These are phyloP conservation scores for Fusarium hainanense DNA, from an alignment of 2,329 filamentous ascomycete species.

Conservation along the genomic window DNA sequence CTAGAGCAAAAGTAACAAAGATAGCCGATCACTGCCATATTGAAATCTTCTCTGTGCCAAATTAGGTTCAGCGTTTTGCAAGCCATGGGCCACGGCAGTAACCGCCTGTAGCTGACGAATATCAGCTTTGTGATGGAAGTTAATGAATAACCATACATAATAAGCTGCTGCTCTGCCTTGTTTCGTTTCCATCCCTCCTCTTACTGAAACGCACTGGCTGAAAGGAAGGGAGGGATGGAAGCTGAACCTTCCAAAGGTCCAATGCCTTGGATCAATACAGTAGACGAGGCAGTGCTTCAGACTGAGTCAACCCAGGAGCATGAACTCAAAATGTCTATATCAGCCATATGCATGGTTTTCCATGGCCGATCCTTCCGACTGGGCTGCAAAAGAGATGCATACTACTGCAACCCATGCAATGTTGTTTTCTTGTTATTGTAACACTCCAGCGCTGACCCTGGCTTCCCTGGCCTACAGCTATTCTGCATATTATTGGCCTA, in stretches of 20 bases:
- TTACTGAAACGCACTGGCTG: conserved; percentile 8
- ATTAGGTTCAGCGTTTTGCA: conserved; percentile 5
- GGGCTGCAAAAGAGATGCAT: conserved; percentile 3
- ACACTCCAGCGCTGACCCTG: not conserved
- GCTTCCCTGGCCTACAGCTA: not conserved
- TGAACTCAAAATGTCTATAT: conserved; percentile 33
- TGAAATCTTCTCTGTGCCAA: conserved; percentile 1
- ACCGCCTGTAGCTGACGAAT: not conserved
- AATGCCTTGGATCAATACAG: not conserved
- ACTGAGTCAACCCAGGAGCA: not conserved
- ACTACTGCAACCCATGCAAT: conserved; percentile 6
- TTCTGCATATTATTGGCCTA: not conserved
- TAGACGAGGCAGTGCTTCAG: conserved; percentile 7
- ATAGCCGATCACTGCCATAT: conserved; percentile 4
- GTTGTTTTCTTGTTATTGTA: not conserved
- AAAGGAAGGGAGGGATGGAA: conserved; percentile 1
- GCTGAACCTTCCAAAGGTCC: conserved; percentile 6
- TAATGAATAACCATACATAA: not conserved
- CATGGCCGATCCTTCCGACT: conserved; percentile 27
- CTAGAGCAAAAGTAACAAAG: conserved; percentile 1
- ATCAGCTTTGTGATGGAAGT: not conserved
- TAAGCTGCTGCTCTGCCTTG: not conserved
- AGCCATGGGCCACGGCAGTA: not conserved
- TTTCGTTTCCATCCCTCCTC: conserved; percentile 9
- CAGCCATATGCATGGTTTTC: not conserved